Evolutionary conservation across 148 eudicot species (phyloP), one percentile per base, ranked within the genome.

Genomic region (Pouteria glomerata): DNA sequence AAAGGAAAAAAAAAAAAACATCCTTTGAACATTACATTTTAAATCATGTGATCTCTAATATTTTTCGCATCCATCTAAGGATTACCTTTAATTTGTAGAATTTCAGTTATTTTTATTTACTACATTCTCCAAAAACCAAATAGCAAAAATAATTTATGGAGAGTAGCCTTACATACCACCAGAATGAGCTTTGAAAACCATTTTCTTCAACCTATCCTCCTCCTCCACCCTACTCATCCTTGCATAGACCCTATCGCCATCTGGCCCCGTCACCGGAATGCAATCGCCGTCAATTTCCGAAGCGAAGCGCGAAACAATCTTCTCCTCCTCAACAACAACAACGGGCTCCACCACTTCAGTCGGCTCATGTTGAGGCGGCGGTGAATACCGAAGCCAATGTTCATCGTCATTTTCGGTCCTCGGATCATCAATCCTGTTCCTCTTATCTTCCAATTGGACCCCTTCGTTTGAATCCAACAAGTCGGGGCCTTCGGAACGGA

Each of bases 221-320:
- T 48, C 68, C 73, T 78, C 84, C 19, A 50, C 76, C 59, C 81
- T 55, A 68, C 71, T 70, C 44, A 89, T 76, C 86, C 85, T 94
- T 16, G 97, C 98, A 57, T 94, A 94, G 33, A 94, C 97, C 81
- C 98, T 84, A 57, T 89, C 93, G 29, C 90, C 97, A 70, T 76
- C 84, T 8, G 86, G 83, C 2, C 88, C 97, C 4, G 97, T 94
- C 69, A 94, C 87, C 8, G 98, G 91, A 69, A 91, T 70, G 57
- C 80, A 91, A 55, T 91, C 93, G 10, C 98, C 98, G 12, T 91
- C 87, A 2, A 94, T 88, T 70, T 88, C 89, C n/a, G 84, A 82
- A 6, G 91, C 97, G 44, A 57, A 94, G 47, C 86, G 75, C 33
- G 93, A 89, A 58, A 94, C 72, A 44, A 68, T 68, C 79, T 57